These are phyloP conservation scores for Strobilomyces echinocephalus DNA, from an alignment of 768 basidiomycete species.

Conservation along the genomic window DNA sequence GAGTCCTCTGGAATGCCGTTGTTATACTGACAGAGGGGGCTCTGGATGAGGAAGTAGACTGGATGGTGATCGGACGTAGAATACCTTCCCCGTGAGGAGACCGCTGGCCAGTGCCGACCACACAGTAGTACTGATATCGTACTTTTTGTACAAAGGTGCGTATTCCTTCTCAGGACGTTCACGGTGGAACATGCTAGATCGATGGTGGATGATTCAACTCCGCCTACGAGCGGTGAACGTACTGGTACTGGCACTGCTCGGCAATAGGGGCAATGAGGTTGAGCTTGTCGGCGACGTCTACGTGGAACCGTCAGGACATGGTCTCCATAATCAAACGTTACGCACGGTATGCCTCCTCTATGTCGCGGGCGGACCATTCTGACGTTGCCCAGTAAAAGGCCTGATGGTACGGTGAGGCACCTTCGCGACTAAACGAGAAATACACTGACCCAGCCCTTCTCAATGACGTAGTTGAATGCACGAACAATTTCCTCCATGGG, in stretches of 20 bases:
- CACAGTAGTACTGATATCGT: conserved; percentile 45
- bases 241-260: conserved; percentile 51
- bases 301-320: background rate
- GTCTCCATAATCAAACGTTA: background rate
- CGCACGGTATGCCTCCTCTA: conserved; percentile 41
- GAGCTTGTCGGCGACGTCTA: conserved; percentile 47
- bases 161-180: conserved; percentile 54
- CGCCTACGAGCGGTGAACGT: background rate
- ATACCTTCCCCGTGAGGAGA: conserved; percentile 50
- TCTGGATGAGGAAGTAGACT: background rate
- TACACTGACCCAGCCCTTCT: conserved; percentile 39
- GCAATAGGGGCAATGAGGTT: conserved; percentile 46
- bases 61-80: background rate
- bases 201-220: background rate
- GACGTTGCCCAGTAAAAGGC: conserved; percentile 48
- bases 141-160: conserved; percentile 41
- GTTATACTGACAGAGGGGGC: conserved; percentile 34
- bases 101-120: conserved; percentile 56
- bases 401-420: conserved; percentile 10
- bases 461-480: conserved; percentile 52
- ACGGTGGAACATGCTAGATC: conserved; percentile 45
- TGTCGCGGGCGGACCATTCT: conserved; percentile 52
- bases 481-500: conserved; percentile 55
- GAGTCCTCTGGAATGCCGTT: conserved; percentile 49
- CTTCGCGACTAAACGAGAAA: background rate